Percentiles rank a stretch among this genome's conserved stretches.
Conservation (phyloP, 2,329 filamentous ascomycete genomes). For the Monosporascus sp. region DNA sequence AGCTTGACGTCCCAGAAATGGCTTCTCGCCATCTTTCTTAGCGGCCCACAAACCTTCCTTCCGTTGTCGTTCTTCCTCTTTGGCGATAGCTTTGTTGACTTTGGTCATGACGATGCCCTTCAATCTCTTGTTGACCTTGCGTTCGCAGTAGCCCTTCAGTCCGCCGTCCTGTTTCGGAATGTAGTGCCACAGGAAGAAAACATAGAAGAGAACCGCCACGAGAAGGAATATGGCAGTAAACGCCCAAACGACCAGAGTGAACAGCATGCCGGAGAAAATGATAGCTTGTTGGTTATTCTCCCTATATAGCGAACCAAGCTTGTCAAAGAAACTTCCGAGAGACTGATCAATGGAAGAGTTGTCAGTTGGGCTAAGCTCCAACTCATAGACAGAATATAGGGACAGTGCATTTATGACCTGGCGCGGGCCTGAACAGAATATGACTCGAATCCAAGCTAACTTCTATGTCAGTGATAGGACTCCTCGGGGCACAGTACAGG, state of each 20-base stretch:
- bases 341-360: slow-evolving; percentile 51
- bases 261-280: slow-evolving; percentile 85
- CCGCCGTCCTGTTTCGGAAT: slow-evolving; percentile 78
- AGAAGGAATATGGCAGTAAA: slow-evolving; percentile 72
- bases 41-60: slow-evolving; percentile 46
- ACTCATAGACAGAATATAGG: slow-evolving; percentile 74
- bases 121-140: slow-evolving; percentile 83
- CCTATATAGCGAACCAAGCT: slow-evolving; percentile 67
- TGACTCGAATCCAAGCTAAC: slow-evolving; percentile 76
- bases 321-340: slow-evolving; percentile 74
- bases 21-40: slow-evolving; percentile 49
- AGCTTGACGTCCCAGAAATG: slow-evolving; percentile 49
- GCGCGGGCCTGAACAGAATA: slow-evolving; percentile 87
- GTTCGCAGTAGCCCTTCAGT: slow-evolving; percentile 78
- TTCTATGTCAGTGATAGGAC: slow-evolving; percentile 11
- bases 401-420: slow-evolving; percentile 89
- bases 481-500: not conserved
- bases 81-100: slow-evolving; percentile 81
- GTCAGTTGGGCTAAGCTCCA: slow-evolving; percentile 60
- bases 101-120: slow-evolving; percentile 79
- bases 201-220: slow-evolving; percentile 70
- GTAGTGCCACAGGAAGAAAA: slow-evolving; percentile 88
- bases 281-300: slow-evolving; percentile 73
- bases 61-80: slow-evolving; percentile 59
- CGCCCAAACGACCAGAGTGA: slow-evolving; percentile 85